Conservation (phyloP, 108 stramenopile genomes). For the Pseudonitzschia multistriata region DNA sequence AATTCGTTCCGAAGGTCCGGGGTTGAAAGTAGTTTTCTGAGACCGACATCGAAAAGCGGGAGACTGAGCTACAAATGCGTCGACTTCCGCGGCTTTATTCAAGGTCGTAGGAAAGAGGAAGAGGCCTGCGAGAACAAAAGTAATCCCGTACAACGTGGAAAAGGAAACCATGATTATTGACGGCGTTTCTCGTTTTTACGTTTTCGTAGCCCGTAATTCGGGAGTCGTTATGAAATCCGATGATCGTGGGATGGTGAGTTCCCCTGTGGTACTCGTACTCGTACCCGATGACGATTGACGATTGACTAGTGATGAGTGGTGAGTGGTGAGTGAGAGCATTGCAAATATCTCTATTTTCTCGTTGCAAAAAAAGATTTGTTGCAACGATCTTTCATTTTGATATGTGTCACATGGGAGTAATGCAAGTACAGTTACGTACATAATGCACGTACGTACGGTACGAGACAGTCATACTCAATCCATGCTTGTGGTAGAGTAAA, state of each 20-base stretch:
- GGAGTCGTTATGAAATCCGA: not conserved
- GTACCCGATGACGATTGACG: not conserved
- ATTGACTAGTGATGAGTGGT: too few relatives aligned
- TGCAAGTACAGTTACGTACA: too few relatives aligned
- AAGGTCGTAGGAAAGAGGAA: not conserved
- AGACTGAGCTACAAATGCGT: not conserved
- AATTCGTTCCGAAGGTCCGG: not conserved
- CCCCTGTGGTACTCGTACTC: not conserved
- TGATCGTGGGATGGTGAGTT: not conserved
- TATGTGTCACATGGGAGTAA: too few relatives aligned
- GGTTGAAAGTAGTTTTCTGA: not conserved
- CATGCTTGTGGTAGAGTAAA: too few relatives aligned
- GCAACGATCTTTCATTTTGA: too few relatives aligned
- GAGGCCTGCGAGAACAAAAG: not conserved
- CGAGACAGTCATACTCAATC: too few relatives aligned
- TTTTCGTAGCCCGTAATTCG: not conserved
- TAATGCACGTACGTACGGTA: too few relatives aligned
- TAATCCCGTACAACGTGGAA: not conserved
- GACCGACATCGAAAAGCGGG: not conserved
- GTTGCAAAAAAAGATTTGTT: too few relatives aligned
- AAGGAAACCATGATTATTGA: too few relatives aligned
- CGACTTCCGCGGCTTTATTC: not conserved
- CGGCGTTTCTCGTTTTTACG: not conserved
- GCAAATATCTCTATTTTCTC: too few relatives aligned
- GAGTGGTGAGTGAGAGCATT: too few relatives aligned